Base-by-base conservation (phyloP, 2,329 filamentous ascomycete genomes). In the Epichloe sibirici region DNA sequence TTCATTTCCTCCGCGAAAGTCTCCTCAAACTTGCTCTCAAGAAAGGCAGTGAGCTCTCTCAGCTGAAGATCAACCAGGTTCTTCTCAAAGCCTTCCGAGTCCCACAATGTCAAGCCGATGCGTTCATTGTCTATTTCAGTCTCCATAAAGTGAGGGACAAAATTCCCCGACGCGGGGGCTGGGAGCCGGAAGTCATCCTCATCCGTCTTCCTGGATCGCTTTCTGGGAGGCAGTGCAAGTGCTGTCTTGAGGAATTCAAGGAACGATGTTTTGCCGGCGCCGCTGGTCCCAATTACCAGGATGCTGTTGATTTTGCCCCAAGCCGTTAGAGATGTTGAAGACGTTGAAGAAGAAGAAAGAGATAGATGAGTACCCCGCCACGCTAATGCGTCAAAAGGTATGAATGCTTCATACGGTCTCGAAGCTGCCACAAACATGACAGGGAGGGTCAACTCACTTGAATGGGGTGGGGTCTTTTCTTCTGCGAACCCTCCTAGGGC, bases 11-110 rank as follows among this genome's bases (percentile, higher is more conserved):
- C 93, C 48, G 82, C 82, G 66, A 98, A 95, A 0, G 93, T 97
- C 64, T 98, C 93, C 67, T 98, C 91, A 61, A 98, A 98, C 69
- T 97, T 97, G 74, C 86, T 91, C 74, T 98, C 93, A 55, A 98
- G 75, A 71, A 98, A 98, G 8, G 85, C 79, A 37, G 86, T 85
- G 75, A 97, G 90, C 66, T 95, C 89, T 56, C 90, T 83, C 58
- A 98, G 75, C 69, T 98, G 93, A 58, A 97, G 79, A 67, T 97
- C 93, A 49, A 96, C 90, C 38, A 97, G 81, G 62, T 88, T 93
- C 77, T 91, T 95, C 70, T 98, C 91, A 52, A 98, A 72, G 1
- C 93, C 93, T 62, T 93, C 85, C 0, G 93, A 97, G 66, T 98
- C 93, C 93, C 93, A 98, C 35, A 98, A 72, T 0, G 93, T 98